Conservation (phyloP, 2,329 filamentous ascomycete species). For the Parastagonospora avenae region DNA sequence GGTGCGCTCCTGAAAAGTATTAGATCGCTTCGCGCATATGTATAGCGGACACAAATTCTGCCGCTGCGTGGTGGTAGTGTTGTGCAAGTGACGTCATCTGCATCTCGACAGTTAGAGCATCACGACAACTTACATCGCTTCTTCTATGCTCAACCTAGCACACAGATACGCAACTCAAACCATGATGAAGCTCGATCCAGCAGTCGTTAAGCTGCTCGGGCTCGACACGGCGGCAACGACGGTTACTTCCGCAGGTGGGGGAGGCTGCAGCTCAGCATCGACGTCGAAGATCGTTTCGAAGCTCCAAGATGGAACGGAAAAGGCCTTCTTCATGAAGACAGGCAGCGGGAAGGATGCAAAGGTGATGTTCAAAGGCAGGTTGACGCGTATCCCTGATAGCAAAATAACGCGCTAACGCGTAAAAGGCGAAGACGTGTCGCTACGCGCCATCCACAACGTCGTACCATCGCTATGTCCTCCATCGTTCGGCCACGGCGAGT, state of each 20-base stretch:
- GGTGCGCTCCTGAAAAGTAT: no score
- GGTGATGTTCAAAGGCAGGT: slow-evolving; percentile 70
- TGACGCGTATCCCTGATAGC: not conserved
- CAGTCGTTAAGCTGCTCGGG: slow-evolving; percentile 64
- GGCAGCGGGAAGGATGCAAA: slow-evolving; percentile 64
- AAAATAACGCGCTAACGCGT: slow-evolving; percentile 11
- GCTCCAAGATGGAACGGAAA: slow-evolving; percentile 55
- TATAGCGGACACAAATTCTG: no score
- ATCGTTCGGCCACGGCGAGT: slow-evolving; percentile 72
- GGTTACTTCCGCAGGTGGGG: slow-evolving; percentile 67
- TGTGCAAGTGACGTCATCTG: not conserved
- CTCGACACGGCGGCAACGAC: slow-evolving; percentile 61
- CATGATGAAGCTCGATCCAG: slow-evolving; percentile 63
- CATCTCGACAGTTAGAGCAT: not conserved
- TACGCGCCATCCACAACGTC: slow-evolving; percentile 76
- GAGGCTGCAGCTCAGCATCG: slow-evolving; percentile 67
- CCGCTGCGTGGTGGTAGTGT: no score
- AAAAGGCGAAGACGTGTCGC: slow-evolving; percentile 77
- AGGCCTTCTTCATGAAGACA: slow-evolving; percentile 74
- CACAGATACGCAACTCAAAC: not conserved
- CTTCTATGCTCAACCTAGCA: not conserved
- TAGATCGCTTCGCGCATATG: no score
- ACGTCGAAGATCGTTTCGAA: slow-evolving; percentile 65
- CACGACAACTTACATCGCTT: not conserved
- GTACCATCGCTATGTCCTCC: slow-evolving; percentile 78